Evolutionary conservation across 2,329 filamentous ascomycete genomes (phyloP), one percentile per base, ranked within the genome.

Genomic region (Colletotrichum spinosum): DNA sequence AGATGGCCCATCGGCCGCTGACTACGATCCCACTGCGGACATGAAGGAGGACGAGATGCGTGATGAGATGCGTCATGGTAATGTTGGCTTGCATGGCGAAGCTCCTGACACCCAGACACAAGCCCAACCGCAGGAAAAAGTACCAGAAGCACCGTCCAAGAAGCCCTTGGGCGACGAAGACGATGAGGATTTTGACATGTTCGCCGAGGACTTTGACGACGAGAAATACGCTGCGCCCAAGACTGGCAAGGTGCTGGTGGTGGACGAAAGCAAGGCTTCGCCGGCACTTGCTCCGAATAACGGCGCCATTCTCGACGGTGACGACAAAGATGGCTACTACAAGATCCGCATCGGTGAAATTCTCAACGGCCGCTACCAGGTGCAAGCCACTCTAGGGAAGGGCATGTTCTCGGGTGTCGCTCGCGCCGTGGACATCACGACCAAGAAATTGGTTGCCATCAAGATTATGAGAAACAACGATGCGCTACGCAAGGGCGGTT

Each of bases 391-490:
- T 56, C 85, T 99, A 25, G 96, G 96, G 69, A 94, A 93, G 78
- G 96, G 96, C 72, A 97, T 97, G 86, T 99, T 97, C 76, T 97
- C 96, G 0, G 94, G 93, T 8, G 96, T 99, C n/a, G 93, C 96
- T 57, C 90, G 93, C 69, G 96, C 96, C 25, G 86, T 88, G 68
- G 94, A 97, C 77, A 86, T 90, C 25, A 88, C 88, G 53, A 92
- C 86, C 63, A 90, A 90, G 72, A 87, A 88, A 71, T 77, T 92
- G n/a, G 94, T 98, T 38, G 96, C 96, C 33, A 92, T 99, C 84
- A 99, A 99, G 80, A 96, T 99, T 72, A 97, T 98, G 78, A 92
- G 96, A 68, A 97, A 97, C 78, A 98, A 99, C 73, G 94, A 97
- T 74, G 92, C 93, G 11, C 91, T 97, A 77, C 87, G 90, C 70